Evolutionary conservation across 2,329 filamentous ascomycete genomes (phyloP).

Genomic region (Fragosphaeria purpurea): DNA sequence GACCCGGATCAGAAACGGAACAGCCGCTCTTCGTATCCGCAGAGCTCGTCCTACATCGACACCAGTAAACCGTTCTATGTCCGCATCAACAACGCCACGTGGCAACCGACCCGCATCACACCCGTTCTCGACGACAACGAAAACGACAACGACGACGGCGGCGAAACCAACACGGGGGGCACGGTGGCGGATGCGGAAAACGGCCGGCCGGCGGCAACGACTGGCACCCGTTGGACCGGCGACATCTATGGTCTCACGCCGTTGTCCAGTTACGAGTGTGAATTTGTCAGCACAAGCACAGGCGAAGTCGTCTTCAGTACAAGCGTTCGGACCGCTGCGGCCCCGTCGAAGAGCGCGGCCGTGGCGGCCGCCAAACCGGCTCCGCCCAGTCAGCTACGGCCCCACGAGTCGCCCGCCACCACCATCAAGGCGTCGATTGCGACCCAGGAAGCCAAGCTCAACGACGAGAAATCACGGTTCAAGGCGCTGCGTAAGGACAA

Average conservation of each 20-base stretch:
- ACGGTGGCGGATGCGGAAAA: background rate
- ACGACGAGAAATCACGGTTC: constrained; percentile 57
- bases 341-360: constrained; percentile 29
- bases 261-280: constrained; percentile 66
- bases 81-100: constrained; percentile 66
- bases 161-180: constrained; percentile 1
- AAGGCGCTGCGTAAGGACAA: constrained; percentile 67
- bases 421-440: constrained; percentile 69
- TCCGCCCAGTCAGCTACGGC: constrained; percentile 41
- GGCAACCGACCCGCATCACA: constrained; percentile 67
- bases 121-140: constrained; percentile 25
- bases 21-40: constrained; percentile 11
- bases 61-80: constrained; percentile 68
- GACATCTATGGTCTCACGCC: constrained; percentile 61
- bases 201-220: background rate
- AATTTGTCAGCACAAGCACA: constrained; percentile 61
- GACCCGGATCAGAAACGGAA: constrained; percentile 19
- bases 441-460: constrained; percentile 58
- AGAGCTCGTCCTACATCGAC: constrained; percentile 44
- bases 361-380: constrained; percentile 24
- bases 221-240: constrained; percentile 55
- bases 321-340: constrained; percentile 56
- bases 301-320: constrained; percentile 59
- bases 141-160: constrained; percentile 9
- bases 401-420: constrained; percentile 66